Evolutionary conservation across 768 basidiomycete genomes (phyloP).

Genomic region (Trametes cinnabarina): DNA sequence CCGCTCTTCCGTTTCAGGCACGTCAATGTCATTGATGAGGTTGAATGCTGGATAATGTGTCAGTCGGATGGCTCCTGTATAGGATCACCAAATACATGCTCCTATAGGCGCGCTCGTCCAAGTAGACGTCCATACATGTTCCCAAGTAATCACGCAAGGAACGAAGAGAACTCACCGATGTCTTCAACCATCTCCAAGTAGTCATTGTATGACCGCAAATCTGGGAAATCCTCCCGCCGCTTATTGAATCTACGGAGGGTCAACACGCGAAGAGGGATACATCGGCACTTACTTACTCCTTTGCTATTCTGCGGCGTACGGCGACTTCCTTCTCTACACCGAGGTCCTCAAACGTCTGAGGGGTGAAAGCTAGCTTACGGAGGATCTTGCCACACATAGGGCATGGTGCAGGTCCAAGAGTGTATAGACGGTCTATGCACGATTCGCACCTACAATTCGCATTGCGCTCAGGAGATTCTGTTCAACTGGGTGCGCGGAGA

Average conservation of each 20-base stretch:
- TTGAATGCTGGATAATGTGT: constrained; percentile 72
- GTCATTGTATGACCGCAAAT: constrained; percentile 83
- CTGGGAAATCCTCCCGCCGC: constrained; percentile 81
- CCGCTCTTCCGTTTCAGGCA: constrained; percentile 77
- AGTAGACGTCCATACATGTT: no score
- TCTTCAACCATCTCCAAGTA: constrained; percentile 97
- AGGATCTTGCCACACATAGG: constrained; percentile 87
- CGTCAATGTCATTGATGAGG: constrained; percentile 85
- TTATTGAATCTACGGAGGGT: constrained; percentile 80
- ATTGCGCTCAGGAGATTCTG: no score
- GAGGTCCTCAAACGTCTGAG: constrained; percentile 92
- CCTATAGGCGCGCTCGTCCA: no score
- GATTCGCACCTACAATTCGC: constrained; percentile 80
- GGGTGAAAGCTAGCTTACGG: constrained; percentile 91
- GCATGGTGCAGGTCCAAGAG: constrained; percentile 93
- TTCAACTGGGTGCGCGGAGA: background rate
- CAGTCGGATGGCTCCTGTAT: background rate
- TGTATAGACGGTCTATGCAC: constrained; percentile 95
- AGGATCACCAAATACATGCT: no score
- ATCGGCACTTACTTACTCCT: constrained; percentile 60
- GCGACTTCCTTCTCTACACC: constrained; percentile 93
- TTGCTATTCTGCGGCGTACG: constrained; percentile 80
- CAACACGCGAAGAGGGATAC: background rate
- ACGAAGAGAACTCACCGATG: constrained; percentile 54
- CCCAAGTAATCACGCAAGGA: background rate